Conservation (phyloP, 192 early-diverging fungal species). For the Backusella psychrophila region DNA sequence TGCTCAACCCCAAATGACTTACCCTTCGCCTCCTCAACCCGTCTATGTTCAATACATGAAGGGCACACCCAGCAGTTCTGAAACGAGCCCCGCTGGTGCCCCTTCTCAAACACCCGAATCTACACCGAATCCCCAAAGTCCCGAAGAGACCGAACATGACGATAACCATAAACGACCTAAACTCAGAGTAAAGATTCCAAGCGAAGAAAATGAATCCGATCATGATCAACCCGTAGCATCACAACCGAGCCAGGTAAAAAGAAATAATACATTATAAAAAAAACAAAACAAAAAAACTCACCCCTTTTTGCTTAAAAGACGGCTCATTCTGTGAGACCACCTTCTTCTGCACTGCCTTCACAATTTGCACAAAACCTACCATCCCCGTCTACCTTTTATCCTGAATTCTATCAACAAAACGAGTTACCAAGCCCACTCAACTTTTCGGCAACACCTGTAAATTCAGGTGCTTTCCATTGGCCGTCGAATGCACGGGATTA, state of each 20-base stretch:
- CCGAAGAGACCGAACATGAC: neutral
- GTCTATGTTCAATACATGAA: constrained; percentile 13
- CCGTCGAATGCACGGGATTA: constrained; percentile 13
- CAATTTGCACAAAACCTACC: constrained; percentile 71
- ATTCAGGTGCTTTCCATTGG: constrained; percentile 22
- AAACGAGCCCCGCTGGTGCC: neutral
- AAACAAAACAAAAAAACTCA: neutral
- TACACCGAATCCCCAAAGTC: neutral
- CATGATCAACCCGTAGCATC: neutral
- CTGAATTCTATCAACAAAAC: constrained; percentile 68
- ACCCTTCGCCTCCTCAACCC: constrained; percentile 7
- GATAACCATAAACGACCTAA: constrained; percentile 2
- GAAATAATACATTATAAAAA: too few relatives aligned
- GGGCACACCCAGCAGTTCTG: neutral
- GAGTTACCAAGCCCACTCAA: constrained; percentile 74
- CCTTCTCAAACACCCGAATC: neutral
- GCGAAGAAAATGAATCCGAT: neutral
- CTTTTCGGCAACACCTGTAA: constrained; percentile 71
- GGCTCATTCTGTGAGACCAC: constrained; percentile 14
- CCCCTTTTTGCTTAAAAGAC: neutral
- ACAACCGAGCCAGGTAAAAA: neutral
- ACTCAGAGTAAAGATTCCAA: constrained; percentile 4
- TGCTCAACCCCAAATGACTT: neutral
- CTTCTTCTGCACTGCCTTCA: constrained; percentile 66
- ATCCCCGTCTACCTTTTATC: constrained; percentile 74